Base-by-base conservation (phyloP, 208 protist species). In the Trypanosoma cruzi region DNA sequence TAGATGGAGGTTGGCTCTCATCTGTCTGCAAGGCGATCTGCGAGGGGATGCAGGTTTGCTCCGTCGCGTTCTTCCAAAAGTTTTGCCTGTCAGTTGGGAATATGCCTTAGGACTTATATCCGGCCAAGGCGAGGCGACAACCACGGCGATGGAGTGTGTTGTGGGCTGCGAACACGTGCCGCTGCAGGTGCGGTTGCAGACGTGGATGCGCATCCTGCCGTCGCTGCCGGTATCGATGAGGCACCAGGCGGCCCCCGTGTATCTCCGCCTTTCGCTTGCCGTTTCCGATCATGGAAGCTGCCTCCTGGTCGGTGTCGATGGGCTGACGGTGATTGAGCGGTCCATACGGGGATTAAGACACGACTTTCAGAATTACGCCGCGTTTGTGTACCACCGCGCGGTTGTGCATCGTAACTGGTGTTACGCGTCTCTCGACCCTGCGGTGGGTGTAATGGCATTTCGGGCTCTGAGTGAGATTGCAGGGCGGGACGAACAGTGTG, bases 181-280 rank as follows among this genome's bases (percentile, higher is more conserved):
- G 18, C 37, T 73, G 58, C 3, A 0, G 11, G 6, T 67, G 53
- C 56, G 68, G 20, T 50, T 67, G 46, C 57, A 40, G 42, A 57
- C 58, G 29, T 73, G 68, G 68, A 2, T 4, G 24, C 68, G 36
- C 2, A 36, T 73, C 37, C 48, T 65, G 44, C 68, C 68, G 46
- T 67, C 53, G 29, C 20, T 73, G 29, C 68, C 68, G 20, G 61
- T 73, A 7, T 73, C 68, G 2, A 65, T 73, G 68, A 58, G 31
- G 37, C 68, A 73, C 57, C 32, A 24, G 16, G 42, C 68, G 26
- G 68, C 68, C 24, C 58, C 68, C 4, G 58, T 73, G 0, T 71
- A 71, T 29, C 55, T 71, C 18, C 65, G 40, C 11, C 55, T 71
- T 11, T 48, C 65, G 26, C 29, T 62, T 24, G 65, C 54, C 22